Base-by-base conservation (phyloP, 805 yeast genomes). In the Lachancea lanzarotensis region DNA sequence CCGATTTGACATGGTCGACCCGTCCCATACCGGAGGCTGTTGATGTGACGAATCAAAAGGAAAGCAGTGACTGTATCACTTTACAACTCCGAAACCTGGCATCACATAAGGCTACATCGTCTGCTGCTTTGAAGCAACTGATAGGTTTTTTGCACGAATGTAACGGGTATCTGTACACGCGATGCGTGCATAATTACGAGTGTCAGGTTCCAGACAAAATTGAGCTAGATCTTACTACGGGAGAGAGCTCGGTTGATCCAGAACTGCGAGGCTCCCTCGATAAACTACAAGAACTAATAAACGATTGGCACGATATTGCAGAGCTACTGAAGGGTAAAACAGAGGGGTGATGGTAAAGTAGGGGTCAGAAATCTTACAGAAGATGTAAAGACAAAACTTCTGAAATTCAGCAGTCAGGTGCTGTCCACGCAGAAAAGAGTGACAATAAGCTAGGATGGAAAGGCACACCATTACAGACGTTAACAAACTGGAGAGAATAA, bases 271-370 rank as follows among this genome's bases (percentile, higher is more conserved):
- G 17, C 2, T n/a, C 36, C n/a, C 11, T 35, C 7, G 19, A 12
- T 18, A 48, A 47, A 10, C 33, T 52, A 17, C 43, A 42, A 30
- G 55, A 53, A 31, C 50, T 50, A 19, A 45, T 53, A 33, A 45
- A 43, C 41, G 55, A 53, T 40, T 53, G 53, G 53, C 46, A 48
- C 31, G 54, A 52, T 25, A 53, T 52, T 30, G 52, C 47, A 10
- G 42, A 43, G n/a, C 27, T 50, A 16, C 34, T 48, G 25, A 19
- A n/a, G n/a, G 34, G 26, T 9, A 31, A n/a, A 3, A 17, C 19
- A 26, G 16, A 13, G 31, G 13, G 31, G 15, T 13, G 31, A 29
- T 11, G 11, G 25, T 4, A 8, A 22, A 22, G 25, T 22, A 22
- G 4, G 25, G 25, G 8, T 8, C 25, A 22, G 8, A n/a, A n/a